Conservation (phyloP, 164 flowering plant genomes). For the Malania oleifera region DNA sequence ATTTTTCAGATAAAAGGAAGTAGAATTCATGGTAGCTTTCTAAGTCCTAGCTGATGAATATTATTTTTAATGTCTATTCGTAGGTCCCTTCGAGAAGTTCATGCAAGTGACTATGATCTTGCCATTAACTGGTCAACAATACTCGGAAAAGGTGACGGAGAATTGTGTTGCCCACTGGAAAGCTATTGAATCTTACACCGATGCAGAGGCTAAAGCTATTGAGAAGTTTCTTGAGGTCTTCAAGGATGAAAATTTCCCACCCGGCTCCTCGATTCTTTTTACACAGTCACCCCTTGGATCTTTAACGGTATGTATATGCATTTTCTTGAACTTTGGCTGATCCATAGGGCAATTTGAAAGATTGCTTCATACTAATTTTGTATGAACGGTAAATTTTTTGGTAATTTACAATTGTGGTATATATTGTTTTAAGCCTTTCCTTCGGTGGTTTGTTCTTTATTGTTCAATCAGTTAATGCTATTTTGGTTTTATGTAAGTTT, state of each 20-base stretch:
- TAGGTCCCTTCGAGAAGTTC: conserved; percentile 85
- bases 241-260: conserved; percentile 60
- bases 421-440: too few relatives aligned
- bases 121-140: conserved; percentile 73
- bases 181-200: conserved; percentile 52
- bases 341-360: too few relatives aligned
- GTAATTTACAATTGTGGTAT: too few relatives aligned
- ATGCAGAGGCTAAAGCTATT: conserved; percentile 61
- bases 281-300: conserved; percentile 58
- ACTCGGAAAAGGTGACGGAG: conserved; percentile 79
- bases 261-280: conserved; percentile 72
- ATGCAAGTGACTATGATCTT: conserved; percentile 52
- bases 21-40: too few relatives aligned
- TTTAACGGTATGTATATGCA: conserved; percentile 38
- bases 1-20: too few relatives aligned
- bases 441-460: neutral
- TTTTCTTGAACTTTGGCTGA: too few relatives aligned
- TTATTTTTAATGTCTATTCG: neutral
- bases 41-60: neutral
- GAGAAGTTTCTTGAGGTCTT: conserved; percentile 60
- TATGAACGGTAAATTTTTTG: too few relatives aligned
- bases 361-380: too few relatives aligned
- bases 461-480: neutral
- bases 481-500: neutral
- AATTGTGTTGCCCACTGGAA: conserved; percentile 71